phyloP scores from a whole-genome alignment of 192 early-diverging fungal species.

The Funneliformis mosseae region DNA sequence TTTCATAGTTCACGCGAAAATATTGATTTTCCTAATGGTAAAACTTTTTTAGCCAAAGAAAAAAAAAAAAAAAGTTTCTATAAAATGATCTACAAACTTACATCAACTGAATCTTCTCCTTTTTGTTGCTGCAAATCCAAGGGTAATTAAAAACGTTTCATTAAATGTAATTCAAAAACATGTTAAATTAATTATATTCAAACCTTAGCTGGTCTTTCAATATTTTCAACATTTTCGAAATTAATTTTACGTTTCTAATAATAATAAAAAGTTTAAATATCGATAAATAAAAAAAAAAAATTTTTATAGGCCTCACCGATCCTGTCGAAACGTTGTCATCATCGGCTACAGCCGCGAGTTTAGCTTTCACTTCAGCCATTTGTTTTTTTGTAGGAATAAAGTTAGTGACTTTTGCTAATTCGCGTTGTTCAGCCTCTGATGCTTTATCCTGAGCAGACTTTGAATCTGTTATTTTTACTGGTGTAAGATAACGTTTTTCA shows the following conservation, averaged over 20 bases:
- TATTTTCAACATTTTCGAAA: background rate
- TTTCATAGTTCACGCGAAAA: constrained; percentile 29
- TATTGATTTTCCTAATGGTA: constrained; percentile 19
- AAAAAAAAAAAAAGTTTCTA: background rate
- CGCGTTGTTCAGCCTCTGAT: constrained; percentile 63
- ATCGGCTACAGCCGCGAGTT: constrained; percentile 49
- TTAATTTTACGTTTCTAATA: constrained; percentile 28
- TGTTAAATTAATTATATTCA: background rate
- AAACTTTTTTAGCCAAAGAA: background rate
- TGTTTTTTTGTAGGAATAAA: constrained; percentile 66
- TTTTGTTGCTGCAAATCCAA: constrained; percentile 16
- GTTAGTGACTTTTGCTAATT: constrained; percentile 54
- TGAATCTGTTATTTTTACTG: constrained; percentile 61
- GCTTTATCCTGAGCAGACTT: constrained; percentile 60
- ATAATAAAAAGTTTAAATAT: background rate
- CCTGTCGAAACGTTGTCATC: constrained; percentile 43
- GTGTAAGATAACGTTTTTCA: constrained; percentile 61
- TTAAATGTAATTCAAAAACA: background rate
- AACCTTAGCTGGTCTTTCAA: constrained; percentile 12
- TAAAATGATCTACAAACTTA: background rate
- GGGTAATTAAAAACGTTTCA: background rate
- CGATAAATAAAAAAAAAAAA: background rate
- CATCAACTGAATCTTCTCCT: constrained; percentile 11
- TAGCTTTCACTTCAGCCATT: constrained; percentile 52
- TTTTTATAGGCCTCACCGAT: background rate